A percentile compares a stretch with the other conserved stretches of the same genome.
Evolutionary conservation across 1,139 yeast species (phyloP).

Genomic region (Hanseniaspora sp.): DNA sequence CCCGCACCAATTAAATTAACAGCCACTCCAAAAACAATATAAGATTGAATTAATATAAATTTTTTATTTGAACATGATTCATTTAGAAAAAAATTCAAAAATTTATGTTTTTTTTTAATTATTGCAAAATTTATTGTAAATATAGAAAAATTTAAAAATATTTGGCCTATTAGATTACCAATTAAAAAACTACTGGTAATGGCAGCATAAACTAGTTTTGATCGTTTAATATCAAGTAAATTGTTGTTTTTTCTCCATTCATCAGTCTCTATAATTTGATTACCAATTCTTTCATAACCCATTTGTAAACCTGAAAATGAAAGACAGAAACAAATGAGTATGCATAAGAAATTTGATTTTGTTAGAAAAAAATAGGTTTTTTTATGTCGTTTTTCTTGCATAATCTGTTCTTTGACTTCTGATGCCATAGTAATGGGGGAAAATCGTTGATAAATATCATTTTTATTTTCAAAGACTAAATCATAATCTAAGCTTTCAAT

Average conservation of each 20-base stretch:
- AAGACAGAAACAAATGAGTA: background rate
- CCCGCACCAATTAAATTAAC: background rate
- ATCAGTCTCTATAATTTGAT: background rate
- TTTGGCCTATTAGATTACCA: background rate
- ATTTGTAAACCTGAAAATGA: background rate
- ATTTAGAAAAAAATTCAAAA: no score
- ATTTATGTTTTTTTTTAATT: no score
- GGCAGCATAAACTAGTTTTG: background rate
- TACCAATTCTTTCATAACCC: conserved; percentile 1
- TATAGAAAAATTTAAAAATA: background rate
- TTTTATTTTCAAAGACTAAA: no score
- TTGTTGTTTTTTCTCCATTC: background rate
- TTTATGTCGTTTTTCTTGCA: background rate
- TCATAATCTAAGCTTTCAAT: background rate
- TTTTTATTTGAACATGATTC: background rate
- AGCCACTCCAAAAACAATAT: background rate
- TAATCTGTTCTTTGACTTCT: background rate
- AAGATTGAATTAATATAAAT: background rate
- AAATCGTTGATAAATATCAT: background rate
- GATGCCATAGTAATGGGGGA: background rate
- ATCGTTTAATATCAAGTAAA: background rate
- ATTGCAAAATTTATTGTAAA: background rate
- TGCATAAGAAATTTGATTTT: background rate
- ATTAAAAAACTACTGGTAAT: background rate
- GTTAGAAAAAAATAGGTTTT: background rate